phyloP scores from a whole-genome alignment of 176 grass and related monocot genomes.

The Themeda triandra region DNA sequence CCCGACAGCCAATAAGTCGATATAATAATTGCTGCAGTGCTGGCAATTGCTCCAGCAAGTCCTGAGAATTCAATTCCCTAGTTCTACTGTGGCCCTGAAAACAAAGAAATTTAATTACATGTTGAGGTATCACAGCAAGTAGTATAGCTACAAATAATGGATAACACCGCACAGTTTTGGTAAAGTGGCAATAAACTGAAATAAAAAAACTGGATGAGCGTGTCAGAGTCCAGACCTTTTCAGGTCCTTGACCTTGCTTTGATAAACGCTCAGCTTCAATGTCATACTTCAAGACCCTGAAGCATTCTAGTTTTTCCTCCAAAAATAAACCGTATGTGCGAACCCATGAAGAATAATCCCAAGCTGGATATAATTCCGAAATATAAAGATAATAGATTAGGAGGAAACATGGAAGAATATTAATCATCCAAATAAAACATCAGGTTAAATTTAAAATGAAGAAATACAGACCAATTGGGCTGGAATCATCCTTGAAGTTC shows the following conservation, averaged over 20 bases:
- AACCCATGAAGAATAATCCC: constrained; percentile 97
- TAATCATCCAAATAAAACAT: background rate
- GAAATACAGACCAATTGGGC: constrained; percentile 64
- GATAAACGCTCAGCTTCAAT: constrained; percentile 83
- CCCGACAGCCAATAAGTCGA: constrained; percentile 85
- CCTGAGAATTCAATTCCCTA: constrained; percentile 73
- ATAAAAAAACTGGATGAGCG: constrained; percentile 17
- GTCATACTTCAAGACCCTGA: constrained; percentile 89
- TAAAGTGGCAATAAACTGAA: background rate
- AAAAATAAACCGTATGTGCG: constrained; percentile 80
- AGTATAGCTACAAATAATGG: constrained; percentile 1
- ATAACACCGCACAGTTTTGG: background rate
- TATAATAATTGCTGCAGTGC: constrained; percentile 90
- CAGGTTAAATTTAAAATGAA: background rate
- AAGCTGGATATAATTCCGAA: constrained; percentile 48
- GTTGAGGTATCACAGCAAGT: background rate
- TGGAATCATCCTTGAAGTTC: constrained; percentile 98
- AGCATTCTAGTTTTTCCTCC: constrained; percentile 96
- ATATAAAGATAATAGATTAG: constrained; percentile 11
- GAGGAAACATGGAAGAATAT: background rate
- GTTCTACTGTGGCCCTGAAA: constrained; percentile 80
- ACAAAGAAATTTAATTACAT: background rate
- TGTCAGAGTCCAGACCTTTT: constrained; percentile 60
- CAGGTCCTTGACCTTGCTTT: constrained; percentile 68
- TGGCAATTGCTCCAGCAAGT: constrained; percentile 86